Percentiles rank a stretch among this genome's conserved stretches.
Evolutionary conservation across 139 green algal species (phyloP).

Genomic region (Micractinium sp.): DNA sequence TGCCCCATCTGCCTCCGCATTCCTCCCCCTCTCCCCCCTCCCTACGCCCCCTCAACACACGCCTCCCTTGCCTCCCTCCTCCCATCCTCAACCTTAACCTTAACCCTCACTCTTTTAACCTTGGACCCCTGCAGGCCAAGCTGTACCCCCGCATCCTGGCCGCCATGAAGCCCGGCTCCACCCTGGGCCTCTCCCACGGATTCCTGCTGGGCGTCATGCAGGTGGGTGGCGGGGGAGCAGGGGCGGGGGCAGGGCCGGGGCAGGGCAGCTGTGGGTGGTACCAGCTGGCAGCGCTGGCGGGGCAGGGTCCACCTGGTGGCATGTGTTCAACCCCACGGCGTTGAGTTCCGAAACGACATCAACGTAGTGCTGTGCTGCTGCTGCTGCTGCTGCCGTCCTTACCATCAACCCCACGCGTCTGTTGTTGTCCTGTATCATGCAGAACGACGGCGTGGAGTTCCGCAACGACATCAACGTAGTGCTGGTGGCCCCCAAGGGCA

Average conservation of each 20-base stretch:
- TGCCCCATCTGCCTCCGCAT: too few relatives aligned
- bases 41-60: background rate
- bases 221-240: background rate
- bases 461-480: constrained; percentile 98
- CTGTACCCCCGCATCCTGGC: constrained; percentile 95
- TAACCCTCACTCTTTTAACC: background rate
- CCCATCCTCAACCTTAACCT: background rate
- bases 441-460: constrained; percentile 94
- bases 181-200: constrained; percentile 97
- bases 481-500: constrained; percentile 99
- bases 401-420: background rate
- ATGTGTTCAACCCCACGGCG: background rate
- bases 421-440: background rate
- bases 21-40: background rate
- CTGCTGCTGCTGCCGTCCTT: background rate
- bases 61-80: background rate
- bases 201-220: constrained; percentile 98
- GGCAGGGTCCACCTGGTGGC: background rate
- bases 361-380: background rate
- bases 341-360: background rate
- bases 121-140: constrained; percentile 77
- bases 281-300: background rate
- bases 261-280: background rate
- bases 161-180: constrained; percentile 98
- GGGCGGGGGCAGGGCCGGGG: background rate